These are phyloP conservation scores for Smallanthus sonchifolius DNA, from an alignment of 129 eudicot species.

Conservation along the genomic window DNA sequence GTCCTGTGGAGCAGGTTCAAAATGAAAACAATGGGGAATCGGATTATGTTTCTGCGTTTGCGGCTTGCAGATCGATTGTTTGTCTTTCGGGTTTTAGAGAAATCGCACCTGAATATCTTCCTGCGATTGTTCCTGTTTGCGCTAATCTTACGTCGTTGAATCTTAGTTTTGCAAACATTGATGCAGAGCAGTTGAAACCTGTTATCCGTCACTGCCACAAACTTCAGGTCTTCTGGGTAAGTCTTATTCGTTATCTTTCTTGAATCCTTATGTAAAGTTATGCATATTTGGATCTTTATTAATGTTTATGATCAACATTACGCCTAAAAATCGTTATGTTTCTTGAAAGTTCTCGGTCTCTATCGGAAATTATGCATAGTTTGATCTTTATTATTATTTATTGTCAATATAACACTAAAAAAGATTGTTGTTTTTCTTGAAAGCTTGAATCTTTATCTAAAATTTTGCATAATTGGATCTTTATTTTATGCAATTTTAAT, in stretches of 20 bases:
- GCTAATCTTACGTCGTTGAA: conserved; percentile 57
- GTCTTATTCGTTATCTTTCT: background rate
- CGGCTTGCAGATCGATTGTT: conserved; percentile 54
- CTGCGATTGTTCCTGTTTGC: conserved; percentile 53
- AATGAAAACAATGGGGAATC: conserved; percentile 35
- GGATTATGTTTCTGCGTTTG: conserved; percentile 50
- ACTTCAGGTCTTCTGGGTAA: conserved; percentile 62
- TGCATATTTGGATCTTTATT: background rate
- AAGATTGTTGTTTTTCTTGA: background rate
- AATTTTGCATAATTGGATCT: background rate
- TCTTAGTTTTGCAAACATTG: conserved; percentile 60
- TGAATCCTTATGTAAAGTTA: background rate
- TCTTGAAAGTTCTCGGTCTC: background rate
- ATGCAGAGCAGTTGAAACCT: conserved; percentile 43
- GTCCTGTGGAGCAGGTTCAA: conserved; percentile 15
- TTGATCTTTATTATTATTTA: background rate
- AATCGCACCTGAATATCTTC: conserved; percentile 40
- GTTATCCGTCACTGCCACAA: conserved; percentile 59
- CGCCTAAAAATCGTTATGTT: background rate
- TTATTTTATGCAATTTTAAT: background rate
- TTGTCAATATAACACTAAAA: background rate
- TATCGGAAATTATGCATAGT: background rate
- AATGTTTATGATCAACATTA: background rate
- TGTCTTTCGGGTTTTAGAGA: conserved; percentile 67
- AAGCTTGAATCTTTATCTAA: background rate